A percentile compares a stretch with the other conserved stretches of the same genome.
These are phyloP conservation scores for Lecanoromycetidae sp. DNA, from an alignment of 2,329 filamentous ascomycete genomes.

Conservation along the genomic window DNA sequence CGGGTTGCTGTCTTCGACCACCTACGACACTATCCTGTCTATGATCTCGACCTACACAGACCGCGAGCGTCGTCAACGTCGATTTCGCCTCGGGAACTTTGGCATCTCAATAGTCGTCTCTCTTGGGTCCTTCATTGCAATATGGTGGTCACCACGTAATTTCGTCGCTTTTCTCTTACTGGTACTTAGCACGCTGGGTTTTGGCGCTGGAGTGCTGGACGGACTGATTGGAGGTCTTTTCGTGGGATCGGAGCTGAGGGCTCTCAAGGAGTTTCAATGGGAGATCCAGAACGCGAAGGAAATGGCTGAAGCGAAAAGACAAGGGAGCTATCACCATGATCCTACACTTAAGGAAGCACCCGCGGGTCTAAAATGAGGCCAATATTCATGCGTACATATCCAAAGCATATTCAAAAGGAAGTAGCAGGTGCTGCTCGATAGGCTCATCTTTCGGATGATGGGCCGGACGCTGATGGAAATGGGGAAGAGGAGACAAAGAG, in stretches of 20 bases:
- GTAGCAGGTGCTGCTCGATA: too few species aligned
- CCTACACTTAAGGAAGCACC: too few species aligned
- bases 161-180: slow-evolving; percentile 72
- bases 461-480: too few species aligned
- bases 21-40: slow-evolving; percentile 61
- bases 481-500: too few species aligned
- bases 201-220: slow-evolving; percentile 67
- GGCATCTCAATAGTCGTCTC: slow-evolving; percentile 52
- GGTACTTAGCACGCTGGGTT: slow-evolving; percentile 63
- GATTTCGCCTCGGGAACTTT: slow-evolving; percentile 64
- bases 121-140: slow-evolving; percentile 62
- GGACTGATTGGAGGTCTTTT: slow-evolving; percentile 81
- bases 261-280: slow-evolving; percentile 85
- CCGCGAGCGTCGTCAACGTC: slow-evolving; percentile 61
- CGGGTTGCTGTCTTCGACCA: slow-evolving; percentile 27
- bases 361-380: too few species aligned
- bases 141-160: slow-evolving; percentile 73
- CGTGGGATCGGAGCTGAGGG: slow-evolving; percentile 68
- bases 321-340: not conserved
- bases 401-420: too few species aligned
- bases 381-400: too few species aligned
- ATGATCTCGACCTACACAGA: slow-evolving; percentile 56
- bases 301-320: not conserved
- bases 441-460: too few species aligned
- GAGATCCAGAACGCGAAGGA: slow-evolving; percentile 60